Evolutionary conservation across 2,329 filamentous ascomycete species (phyloP), one percentile per base, ranked within the genome.

Genomic region (Hymenoscyphus repandus): DNA sequence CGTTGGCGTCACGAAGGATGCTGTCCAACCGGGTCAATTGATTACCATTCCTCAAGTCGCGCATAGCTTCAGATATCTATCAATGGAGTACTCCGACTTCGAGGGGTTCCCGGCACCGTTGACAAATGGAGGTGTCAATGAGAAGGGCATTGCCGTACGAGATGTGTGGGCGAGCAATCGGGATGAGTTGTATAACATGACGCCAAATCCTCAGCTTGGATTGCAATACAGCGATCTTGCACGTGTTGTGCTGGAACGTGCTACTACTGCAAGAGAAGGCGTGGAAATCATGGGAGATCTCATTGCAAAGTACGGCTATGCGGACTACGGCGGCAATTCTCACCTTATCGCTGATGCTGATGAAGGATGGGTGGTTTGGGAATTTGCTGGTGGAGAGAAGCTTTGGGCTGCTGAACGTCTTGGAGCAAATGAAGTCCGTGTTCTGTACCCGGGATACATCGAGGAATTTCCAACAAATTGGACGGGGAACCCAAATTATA

Each of bases 191-290:
- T 42, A 42, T 22, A 27, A 42, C 22, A 42, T 42, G 40, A 42
- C 40, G 27, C 40, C 40, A 27, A 42, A 20, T 3, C 40, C 40
- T 10, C 40, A 42, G 31, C 22, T 27, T 31, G 40, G 40, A 7
- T 42, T 42, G 12, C 40, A 42, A n/a, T 42, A 42, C 40, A 42
- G 40, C 22, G 40, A 42, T 31, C 12, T 42, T 5, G 22, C 40
- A 31, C 40, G 40, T 31, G 20, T 42, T 27, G 40, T 30, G 5
- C 40, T 42, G 27, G 40, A 42, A 17, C 22, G 40, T 15, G 40
- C 40, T 11, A 42, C 22, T 17, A 31, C 40, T 7, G 40, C 40
- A 1, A 42, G 40, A 13, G 40, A 42, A 42, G 40, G 22, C 31
- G 40, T 42, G 11, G 40, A 42, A 3, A 31, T 42, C 4, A 42